Evolutionary conservation across 169 alveolate genomes (phyloP).

Genomic region (Amoebophrya sp.): DNA sequence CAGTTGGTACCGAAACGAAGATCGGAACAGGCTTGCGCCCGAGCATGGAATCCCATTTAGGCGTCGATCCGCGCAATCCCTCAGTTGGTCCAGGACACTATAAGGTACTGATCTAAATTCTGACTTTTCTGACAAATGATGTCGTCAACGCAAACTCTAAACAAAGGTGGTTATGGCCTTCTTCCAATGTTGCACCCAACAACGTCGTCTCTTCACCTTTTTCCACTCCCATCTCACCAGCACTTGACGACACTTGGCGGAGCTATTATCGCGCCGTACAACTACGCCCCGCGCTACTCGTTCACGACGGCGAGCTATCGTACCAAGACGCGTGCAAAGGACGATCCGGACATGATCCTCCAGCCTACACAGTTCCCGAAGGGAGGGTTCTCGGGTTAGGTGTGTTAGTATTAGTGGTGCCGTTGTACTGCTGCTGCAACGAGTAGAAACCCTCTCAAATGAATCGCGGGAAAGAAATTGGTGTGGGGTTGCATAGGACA

Average conservation of each 20-base stretch:
- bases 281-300: not conserved
- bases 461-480: too few relatives aligned
- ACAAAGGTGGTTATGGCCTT: not conserved
- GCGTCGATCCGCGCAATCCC: not conserved
- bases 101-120: not conserved
- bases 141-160: not conserved
- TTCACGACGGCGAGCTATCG: not conserved
- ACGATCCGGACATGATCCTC: constrained; percentile 25
- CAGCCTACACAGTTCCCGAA: constrained; percentile 10
- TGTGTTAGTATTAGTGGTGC: not conserved
- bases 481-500: too few relatives aligned
- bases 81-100: not conserved
- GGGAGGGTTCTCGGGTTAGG: not conserved
- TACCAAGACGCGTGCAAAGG: not conserved
- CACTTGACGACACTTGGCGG: constrained; percentile 14
- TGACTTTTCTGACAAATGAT: not conserved
- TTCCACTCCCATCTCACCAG: not conserved
- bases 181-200: not conserved
- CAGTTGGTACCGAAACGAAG: constrained; percentile 19
- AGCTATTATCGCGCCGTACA: not conserved
- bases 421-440: too few relatives aligned
- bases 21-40: not conserved
- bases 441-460: too few relatives aligned
- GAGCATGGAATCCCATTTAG: not conserved
- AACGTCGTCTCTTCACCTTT: not conserved